A percentile compares a stretch with the other conserved stretches of the same genome.
These are phyloP conservation scores for Hippophae tibetana DNA, from an alignment of 306 rosid genomes.

Conservation along the genomic window DNA sequence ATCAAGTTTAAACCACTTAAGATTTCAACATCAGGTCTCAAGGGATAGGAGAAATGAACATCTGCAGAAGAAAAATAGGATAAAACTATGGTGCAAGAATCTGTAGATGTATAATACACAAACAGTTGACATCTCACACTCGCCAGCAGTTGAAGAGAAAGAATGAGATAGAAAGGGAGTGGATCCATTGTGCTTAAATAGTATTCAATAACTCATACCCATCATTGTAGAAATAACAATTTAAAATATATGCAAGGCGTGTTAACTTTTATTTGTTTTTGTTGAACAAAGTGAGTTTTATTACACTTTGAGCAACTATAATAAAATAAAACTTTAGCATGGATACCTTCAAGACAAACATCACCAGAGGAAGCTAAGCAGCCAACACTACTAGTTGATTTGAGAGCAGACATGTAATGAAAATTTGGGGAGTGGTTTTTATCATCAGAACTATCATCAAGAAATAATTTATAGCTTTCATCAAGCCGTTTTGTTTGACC, in stretches of 20 bases:
- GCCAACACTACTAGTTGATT: conserved; percentile 52
- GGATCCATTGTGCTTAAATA: no score
- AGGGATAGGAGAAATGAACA: conserved; percentile 83
- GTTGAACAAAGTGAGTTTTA: neutral
- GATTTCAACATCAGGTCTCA: conserved; percentile 73
- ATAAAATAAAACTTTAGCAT: neutral
- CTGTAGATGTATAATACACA: neutral
- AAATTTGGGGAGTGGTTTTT: conserved; percentile 28
- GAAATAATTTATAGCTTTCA: conserved; percentile 55
- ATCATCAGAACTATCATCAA: conserved; percentile 32
- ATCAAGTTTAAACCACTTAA: conserved; percentile 56
- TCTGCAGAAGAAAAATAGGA: conserved; percentile 37
- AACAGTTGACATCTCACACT: neutral
- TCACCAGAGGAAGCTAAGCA: conserved; percentile 77
- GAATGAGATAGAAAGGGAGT: no score
- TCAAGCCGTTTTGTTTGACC: conserved; percentile 43
- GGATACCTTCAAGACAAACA: conserved; percentile 78
- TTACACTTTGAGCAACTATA: neutral
- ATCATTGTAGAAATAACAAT: no score
- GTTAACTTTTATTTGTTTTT: no score
- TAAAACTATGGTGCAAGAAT: conserved; percentile 11
- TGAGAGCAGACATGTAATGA: conserved; percentile 78
- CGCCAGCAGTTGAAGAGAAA: no score
- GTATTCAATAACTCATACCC: no score
- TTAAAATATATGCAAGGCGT: no score